phyloP scores from a whole-genome alignment of 768 basidiomycete species.

The Amanita exitialis region DNA sequence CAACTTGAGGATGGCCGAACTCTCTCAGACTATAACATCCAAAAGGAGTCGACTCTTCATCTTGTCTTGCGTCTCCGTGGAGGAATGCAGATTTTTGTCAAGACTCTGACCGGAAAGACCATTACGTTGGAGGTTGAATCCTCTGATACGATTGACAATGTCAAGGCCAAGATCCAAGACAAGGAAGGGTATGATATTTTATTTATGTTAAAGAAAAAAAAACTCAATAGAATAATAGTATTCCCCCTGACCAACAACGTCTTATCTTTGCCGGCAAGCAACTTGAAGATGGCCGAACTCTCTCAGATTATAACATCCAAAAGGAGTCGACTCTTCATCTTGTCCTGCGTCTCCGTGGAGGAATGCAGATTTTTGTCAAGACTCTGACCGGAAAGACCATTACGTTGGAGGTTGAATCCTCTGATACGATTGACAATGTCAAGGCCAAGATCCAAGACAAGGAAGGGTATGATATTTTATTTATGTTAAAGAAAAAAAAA shows the following conservation, averaged over 20 bases:
- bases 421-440: constrained; percentile 67
- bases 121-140: constrained; percentile 70
- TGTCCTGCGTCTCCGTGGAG: constrained; percentile 20
- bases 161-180: constrained; percentile 68
- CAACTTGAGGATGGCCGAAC: constrained; percentile 25
- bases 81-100: constrained; percentile 31
- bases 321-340: constrained; percentile 31
- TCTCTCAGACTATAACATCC: constrained; percentile 41
- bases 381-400: constrained; percentile 51
- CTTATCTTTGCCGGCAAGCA: constrained; percentile 24
- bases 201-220: neutral
- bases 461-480: constrained; percentile 29
- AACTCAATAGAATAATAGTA: neutral
- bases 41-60: constrained; percentile 29
- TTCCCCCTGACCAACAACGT: constrained; percentile 21
- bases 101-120: constrained; percentile 45
- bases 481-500: neutral
- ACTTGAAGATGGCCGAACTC: constrained; percentile 25
- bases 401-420: constrained; percentile 65
- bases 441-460: constrained; percentile 72
- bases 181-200: constrained; percentile 38
- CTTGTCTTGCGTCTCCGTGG: constrained; percentile 23
- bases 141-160: constrained; percentile 66
- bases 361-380: constrained; percentile 34
- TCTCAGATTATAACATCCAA: constrained; percentile 41